Evolutionary conservation across 2,329 filamentous ascomycete genomes (phyloP), one percentile per base, ranked within the genome.

Genomic region (Colletotrichum tropicale): DNA sequence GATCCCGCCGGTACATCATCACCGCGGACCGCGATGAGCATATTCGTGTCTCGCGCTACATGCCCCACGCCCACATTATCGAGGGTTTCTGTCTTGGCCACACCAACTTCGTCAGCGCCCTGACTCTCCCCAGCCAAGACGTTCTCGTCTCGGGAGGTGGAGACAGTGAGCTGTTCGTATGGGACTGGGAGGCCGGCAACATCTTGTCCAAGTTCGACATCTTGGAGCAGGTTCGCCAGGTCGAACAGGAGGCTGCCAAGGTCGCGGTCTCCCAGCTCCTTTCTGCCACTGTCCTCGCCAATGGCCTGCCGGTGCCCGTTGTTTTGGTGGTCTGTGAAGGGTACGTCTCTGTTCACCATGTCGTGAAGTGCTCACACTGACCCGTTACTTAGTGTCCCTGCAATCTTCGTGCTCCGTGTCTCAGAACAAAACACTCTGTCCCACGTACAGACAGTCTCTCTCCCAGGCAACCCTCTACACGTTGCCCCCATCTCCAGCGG

Each of bases 11-110:
- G 18, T 91, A 91, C 78, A 90, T 92, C 81, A 78, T 92, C 78
- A 91, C 91, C 0, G 87, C 86, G 8, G 88, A 92, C 77, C 87
- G 90, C 15, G 90, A 91, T 81, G 88, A 92, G 78, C 97, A 99
- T 84, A 96, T 99, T 81, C 94, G 97, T 48, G 89, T 98, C 24
- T 98, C 95, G 65, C 91, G 95, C 74, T 95, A 93, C 52, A 89
- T 93, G 6, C 94, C 95, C 2, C 96, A 98, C 83, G 89, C 95
- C 1, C 94, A 98, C 83, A 89, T 98, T 76, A 98, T 98, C 78
- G 96, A 98, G 84, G 89, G 89, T 0, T 98, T 94, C 84, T 98
- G 96, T 82, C 90, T 98, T 4, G 96, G 96, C 6, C 97, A 99
- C 84, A 92, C 89, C 68, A 91, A 96, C 48, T 98, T 98, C 83